Conservation (phyloP, 1,139 yeast species). For the Yamadazyma songkhlaensis region DNA sequence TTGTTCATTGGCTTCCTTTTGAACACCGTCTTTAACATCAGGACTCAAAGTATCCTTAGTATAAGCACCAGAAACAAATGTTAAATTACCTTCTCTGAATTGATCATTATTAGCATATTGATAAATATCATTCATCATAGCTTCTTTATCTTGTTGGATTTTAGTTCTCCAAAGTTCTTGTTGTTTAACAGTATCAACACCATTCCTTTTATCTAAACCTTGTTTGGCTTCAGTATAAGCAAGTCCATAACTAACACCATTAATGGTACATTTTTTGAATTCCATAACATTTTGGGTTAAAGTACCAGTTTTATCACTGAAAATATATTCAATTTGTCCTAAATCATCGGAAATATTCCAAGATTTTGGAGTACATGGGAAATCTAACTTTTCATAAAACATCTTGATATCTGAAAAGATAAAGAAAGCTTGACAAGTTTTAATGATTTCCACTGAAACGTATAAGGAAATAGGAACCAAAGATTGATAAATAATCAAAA, state of each 20-base stretch:
- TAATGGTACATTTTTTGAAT: conserved; percentile 86
- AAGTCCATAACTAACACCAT: conserved; percentile 84
- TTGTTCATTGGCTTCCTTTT: conserved; percentile 63
- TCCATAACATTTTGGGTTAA: conserved; percentile 97
- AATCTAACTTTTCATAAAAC: conserved; percentile 83
- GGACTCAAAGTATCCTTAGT: conserved; percentile 34
- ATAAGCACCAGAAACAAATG: conserved; percentile 73
- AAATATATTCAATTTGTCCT: conserved; percentile 94
- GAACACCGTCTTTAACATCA: conserved; percentile 41
- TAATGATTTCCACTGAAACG: conserved; percentile 91
- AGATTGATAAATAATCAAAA: conserved; percentile 84
- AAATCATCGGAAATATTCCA: conserved; percentile 98
- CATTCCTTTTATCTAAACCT: conserved; percentile 86
- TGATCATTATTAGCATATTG: conserved; percentile 53
- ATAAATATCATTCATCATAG: conserved; percentile 60
- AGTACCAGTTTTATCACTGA: conserved; percentile 97
- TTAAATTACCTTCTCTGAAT: conserved; percentile 60
- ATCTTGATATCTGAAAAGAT: conserved; percentile 84
- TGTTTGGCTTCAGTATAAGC: conserved; percentile 96
- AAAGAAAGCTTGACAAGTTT: conserved; percentile 91
- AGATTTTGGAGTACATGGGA: conserved; percentile 93
- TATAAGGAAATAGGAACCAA: conserved; percentile 93
- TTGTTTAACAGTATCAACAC: conserved; percentile 73
- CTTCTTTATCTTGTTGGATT: conserved; percentile 60
- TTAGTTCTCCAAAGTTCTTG: conserved; percentile 57